Evolutionary conservation across 768 basidiomycete species (phyloP), one percentile per base, ranked within the genome.

Genomic region (Amylocystis lapponica): DNA sequence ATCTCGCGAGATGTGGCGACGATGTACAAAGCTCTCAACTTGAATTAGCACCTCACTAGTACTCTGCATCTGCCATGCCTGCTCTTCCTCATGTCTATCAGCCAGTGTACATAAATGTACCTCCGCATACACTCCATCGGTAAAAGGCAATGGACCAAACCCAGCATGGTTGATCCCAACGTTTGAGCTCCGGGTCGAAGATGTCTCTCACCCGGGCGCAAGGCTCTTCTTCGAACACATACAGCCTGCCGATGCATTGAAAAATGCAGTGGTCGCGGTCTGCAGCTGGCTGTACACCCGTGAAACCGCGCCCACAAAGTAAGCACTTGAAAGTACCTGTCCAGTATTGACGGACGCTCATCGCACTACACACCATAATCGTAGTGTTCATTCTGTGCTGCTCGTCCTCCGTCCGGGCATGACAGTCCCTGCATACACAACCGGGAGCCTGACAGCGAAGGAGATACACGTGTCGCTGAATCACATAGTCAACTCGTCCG

Each of bases 401-500:
- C 74, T 87, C 38, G 70, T 84, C 45, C 70, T 86, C 31, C 74
- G 79, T 14, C 60, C 74, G 25, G 83, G 86, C 73, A 53, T 53
- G 42, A 70, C 72, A 16, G 86, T 85, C 25, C 77, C 86, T 9
- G 87, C 87, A 25, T 69, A 84, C 59, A 83, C 86, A 0, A 68
- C 56, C 27, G 84, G 85, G 42, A 66, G 68, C 0, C 50, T 63
- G 11, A 58, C 67, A 13, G 67, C 78, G 59, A 89, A 90, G 65
- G 81, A 88, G 63, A 80, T 89, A 23, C 79, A 86, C 54, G 70
- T 87, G 37, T 82, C 84, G 6, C 71, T 83, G 19, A 70, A 80
- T 36, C 76, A 88, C 61, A 71, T 89, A 60, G 63, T 63, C 39
- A 65, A 68, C 40, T 63, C 60, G 42, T 64, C 45, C 65, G 69